Percentiles rank a stretch among this genome's conserved stretches.
Conservation (phyloP, 2,329 filamentous ascomycete species). For the Trichoderma asperellum region DNA sequence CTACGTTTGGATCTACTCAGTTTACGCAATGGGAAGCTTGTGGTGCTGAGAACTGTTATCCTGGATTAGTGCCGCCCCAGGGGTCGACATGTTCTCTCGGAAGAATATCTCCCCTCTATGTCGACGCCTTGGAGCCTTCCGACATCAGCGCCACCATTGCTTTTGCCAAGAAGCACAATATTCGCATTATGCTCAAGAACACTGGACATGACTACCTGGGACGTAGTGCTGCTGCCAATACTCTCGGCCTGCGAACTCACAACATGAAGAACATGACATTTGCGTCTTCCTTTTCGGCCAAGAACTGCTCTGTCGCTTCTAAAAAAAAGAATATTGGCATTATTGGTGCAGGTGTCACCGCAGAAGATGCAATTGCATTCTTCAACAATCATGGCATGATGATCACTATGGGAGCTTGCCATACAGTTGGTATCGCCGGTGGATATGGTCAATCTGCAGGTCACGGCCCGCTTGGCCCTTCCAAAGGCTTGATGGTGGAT, state of each 20-base stretch:
- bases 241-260: conserved; percentile 46
- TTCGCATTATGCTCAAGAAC: conserved; percentile 44
- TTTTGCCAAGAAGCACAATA: conserved; percentile 45
- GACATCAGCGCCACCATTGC: conserved; percentile 35
- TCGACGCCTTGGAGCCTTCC: background rate
- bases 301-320: conserved; percentile 30
- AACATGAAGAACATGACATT: conserved; percentile 48
- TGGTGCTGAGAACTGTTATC: conserved; percentile 18
- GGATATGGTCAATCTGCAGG: conserved; percentile 65
- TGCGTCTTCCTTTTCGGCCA: conserved; percentile 36
- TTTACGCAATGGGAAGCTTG: conserved; percentile 5
- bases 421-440: conserved; percentile 60
- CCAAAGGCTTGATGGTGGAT: conserved; percentile 62
- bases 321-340: conserved; percentile 16
- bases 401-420: conserved; percentile 59
- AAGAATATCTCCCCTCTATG: conserved; percentile 13
- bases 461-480: conserved; percentile 56
- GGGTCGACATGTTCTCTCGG: conserved; percentile 6
- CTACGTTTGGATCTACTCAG: background rate
- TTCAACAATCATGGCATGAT: conserved; percentile 51
- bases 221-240: conserved; percentile 44
- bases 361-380: conserved; percentile 49
- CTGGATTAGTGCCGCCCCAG: background rate
- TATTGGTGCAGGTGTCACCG: conserved; percentile 56
- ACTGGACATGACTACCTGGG: conserved; percentile 43